Evolutionary conservation across 1,139 yeast genomes (phyloP), one percentile per base, ranked within the genome.

Genomic region (Torulaspora pretoriensis): DNA sequence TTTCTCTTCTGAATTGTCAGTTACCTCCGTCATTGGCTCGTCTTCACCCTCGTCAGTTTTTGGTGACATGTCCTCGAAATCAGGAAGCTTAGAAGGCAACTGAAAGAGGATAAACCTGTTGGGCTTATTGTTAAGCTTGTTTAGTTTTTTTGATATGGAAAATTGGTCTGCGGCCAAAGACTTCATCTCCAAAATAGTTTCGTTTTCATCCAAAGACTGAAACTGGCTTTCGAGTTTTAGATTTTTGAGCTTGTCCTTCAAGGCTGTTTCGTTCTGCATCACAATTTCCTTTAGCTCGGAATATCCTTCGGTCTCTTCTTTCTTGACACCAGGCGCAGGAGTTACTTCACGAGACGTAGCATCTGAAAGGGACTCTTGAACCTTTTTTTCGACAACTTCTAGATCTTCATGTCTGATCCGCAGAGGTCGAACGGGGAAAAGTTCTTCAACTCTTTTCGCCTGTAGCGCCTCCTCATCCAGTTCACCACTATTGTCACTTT

Each of bases 51-150:
- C 19, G 6, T 16, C 7, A n/a, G 22, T 14, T 34, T 50, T 55
- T 30, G 55, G 50, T 27, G 51, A 25, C 28, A 50, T 30, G n/a
- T 51, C 54, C 41, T 65, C 64, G 49, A 81, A 81, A 8, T 67
- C 53, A 0, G 96, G 96, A 45, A 85, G 65, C 12, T 75, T 65
- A 31, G 78, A 74, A 4, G 96, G 96, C 47, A 89, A 68, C 60
- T 89, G 96, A 55, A 88, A 68, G 41, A 86, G 70, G 49, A 83
- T 67, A 48, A 77, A 69, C 49, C 68, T 64, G 36, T 72, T 71
- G 24, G 71, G 61, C 25, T 61, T 53, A 39, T 67, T 61, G 42
- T 67, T 71, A 16, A 71, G 58, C 23, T 59, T 64, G 14, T 54
- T 48, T 9, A 63, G 48, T 43, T 56, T 61, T 35, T 63, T 60